Base-by-base conservation (phyloP, 768 basidiomycete species). In the Sarcomyxa edulis region DNA sequence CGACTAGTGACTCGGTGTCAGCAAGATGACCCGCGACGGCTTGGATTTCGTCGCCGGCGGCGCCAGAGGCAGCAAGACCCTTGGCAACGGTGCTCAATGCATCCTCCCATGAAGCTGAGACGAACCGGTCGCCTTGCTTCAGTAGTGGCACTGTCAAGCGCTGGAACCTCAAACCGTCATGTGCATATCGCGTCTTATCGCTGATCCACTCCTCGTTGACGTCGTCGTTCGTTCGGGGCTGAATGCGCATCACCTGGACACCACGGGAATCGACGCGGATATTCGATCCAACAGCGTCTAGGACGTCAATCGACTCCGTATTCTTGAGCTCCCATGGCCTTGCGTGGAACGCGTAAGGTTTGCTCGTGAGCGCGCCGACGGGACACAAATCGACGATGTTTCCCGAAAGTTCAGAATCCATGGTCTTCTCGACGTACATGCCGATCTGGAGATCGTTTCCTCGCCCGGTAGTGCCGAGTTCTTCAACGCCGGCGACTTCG, bases 171-270 rank as follows among this genome's bases (percentile, higher is more conserved):
- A 99, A 75, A 7, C 96, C 96, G 52, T 99, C 96, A 60, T 93
- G 87, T 1, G 95, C 88, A 60, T 92, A 93, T 41, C 96, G 87
- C 2, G 95, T 93, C 75, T 99, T 99, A 74, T 99, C 96, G 61
- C 77, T 92, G 59, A 99, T 95, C 96, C 96, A 98, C 61, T 99
- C 96, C 68, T 99, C 96, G 60, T 99, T 99, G 47, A 99, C 83
- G 49, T 96, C 89, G 61, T 98, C 96, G 58, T 97, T 98, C 35
- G 90, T 88, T 53, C 87, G 78, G 1, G 96, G 96, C 55, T 96
- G 93, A 49, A 99, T 76, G 35, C 96, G 84, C 94, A 98, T 98
- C 46, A 98, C 95, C 59, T 90, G 81, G 4, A 95, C 85, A 27
- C 93, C 93, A 24, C 95, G 78, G 25, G 94, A 94, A 61, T 99